Percentiles rank a stretch among this genome's conserved stretches.
These are phyloP conservation scores for Chaetoceros muelleri DNA, from an alignment of 108 stramenopile species.

Conservation along the genomic window DNA sequence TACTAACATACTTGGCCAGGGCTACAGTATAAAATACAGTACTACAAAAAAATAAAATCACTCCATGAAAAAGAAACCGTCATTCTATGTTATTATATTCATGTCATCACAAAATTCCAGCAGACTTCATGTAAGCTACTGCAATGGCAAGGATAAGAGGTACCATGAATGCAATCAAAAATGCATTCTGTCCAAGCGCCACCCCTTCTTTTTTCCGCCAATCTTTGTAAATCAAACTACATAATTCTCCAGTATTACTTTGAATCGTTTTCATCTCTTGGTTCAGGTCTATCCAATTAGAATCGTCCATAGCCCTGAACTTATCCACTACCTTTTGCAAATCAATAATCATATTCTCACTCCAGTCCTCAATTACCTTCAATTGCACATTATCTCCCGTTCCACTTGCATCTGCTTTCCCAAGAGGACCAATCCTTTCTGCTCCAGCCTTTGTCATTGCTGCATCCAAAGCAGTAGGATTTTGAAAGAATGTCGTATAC, in stretches of 20 bases:
- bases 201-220: background rate
- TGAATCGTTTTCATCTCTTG: background rate
- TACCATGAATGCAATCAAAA: background rate
- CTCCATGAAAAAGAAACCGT: no score
- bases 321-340: conserved; percentile 10
- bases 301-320: background rate
- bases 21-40: no score
- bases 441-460: conserved; percentile 52
- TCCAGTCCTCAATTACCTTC: conserved; percentile 42
- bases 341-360: conserved; percentile 19
- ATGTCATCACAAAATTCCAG: no score
- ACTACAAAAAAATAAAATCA: no score
- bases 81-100: no score
- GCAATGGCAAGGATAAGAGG: no score
- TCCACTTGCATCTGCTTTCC: conserved; percentile 68
- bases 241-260: background rate
- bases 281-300: background rate
- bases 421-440: conserved; percentile 40
- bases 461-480: conserved; percentile 53
- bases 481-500: conserved; percentile 51
- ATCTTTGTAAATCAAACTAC: background rate
- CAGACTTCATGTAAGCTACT: no score
- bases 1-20: no score
- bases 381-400: conserved; percentile 42
- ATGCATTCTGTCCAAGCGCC: background rate